A percentile compares a stretch with the other conserved stretches of the same genome.
Evolutionary conservation across 768 basidiomycete genomes (phyloP).

Genomic region (Exsudoporus frostii): DNA sequence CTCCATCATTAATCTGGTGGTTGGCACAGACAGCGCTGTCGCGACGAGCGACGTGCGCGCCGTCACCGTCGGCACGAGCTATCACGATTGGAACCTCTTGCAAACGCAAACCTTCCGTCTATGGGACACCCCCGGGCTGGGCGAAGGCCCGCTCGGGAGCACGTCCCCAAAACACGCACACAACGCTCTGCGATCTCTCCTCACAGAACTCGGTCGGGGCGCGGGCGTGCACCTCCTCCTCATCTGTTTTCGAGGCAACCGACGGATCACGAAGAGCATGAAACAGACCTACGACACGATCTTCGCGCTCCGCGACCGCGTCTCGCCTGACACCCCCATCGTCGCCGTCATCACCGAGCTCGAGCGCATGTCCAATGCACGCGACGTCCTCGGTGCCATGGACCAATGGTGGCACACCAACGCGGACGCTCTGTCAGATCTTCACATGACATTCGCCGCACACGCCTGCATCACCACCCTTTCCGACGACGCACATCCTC

Average conservation of each 20-base stretch:
- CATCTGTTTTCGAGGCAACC: slow-evolving; percentile 18
- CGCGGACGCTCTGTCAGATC: slow-evolving; percentile 1
- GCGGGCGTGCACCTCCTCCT: slow-evolving; percentile 21
- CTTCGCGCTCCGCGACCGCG: slow-evolving; percentile 13
- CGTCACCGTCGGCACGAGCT: slow-evolving; percentile 20
- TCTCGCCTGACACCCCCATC: slow-evolving; percentile 18
- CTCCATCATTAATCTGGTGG: slow-evolving; percentile 18
- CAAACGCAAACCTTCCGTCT: slow-evolving; percentile 24
- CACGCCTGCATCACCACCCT: slow-evolving; percentile 26
- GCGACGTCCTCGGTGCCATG: slow-evolving; percentile 15
- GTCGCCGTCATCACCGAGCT: slow-evolving; percentile 20
- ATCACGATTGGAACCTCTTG: slow-evolving; percentile 21
- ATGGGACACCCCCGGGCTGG: slow-evolving; percentile 25
- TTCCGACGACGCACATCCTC: slow-evolving; percentile 17
- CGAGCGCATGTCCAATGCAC: slow-evolving; percentile 7
- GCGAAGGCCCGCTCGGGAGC: slow-evolving; percentile 12
- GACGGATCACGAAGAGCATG: slow-evolving; percentile 18
- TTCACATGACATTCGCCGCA: slow-evolving; percentile 11
- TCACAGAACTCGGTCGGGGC: slow-evolving; percentile 16
- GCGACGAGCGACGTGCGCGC: slow-evolving; percentile 15
- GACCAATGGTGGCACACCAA: slow-evolving; percentile 24
- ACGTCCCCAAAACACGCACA: slow-evolving; percentile 9
- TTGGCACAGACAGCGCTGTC: slow-evolving; percentile 15
- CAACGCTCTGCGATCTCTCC: slow-evolving; percentile 20
- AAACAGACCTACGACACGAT: slow-evolving; percentile 21